Conservation (phyloP, 495 filamentous ascomycete species). For the Cercophora sp. region DNA sequence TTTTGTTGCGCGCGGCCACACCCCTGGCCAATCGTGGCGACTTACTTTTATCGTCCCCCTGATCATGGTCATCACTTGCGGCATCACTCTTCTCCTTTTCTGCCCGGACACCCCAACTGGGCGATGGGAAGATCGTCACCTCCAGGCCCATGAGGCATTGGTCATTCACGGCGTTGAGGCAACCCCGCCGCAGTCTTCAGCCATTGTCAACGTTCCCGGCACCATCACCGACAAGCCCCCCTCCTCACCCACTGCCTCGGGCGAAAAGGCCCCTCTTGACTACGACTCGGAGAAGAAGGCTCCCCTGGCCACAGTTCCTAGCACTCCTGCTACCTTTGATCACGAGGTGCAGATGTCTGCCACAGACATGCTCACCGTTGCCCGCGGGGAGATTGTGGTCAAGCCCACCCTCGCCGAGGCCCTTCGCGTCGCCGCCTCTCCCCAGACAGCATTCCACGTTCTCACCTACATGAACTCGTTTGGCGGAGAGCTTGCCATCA, state of each 20-base stretch:
- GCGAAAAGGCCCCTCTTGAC: slow-evolving; percentile 16
- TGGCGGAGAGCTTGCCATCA: slow-evolving; percentile 80
- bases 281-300: slow-evolving; percentile 40
- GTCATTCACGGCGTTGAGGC: slow-evolving; percentile 36
- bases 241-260: slow-evolving; percentile 18
- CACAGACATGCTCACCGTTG: slow-evolving; percentile 54
- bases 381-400: slow-evolving; percentile 60
- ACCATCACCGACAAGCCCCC: slow-evolving; percentile 51
- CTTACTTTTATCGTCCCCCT: slow-evolving; percentile 82
- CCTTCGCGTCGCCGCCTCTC: slow-evolving; percentile 55
- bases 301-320: slow-evolving; percentile 17
- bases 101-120: slow-evolving; percentile 85
- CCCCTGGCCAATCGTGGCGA: slow-evolving; percentile 71
- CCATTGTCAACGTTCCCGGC: slow-evolving; percentile 53
- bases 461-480: slow-evolving; percentile 82
- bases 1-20: slow-evolving; percentile 59
- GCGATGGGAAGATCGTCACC: slow-evolving; percentile 71
- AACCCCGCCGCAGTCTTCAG: slow-evolving; percentile 12
- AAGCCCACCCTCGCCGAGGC: slow-evolving; percentile 62
- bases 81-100: slow-evolving; percentile 64
- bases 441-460: slow-evolving; percentile 63
- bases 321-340: slow-evolving; percentile 29
- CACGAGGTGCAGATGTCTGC: slow-evolving; percentile 51
- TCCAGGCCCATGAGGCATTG: slow-evolving; percentile 44
- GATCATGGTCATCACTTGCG: slow-evolving; percentile 62